A percentile compares a stretch with the other conserved stretches of the same genome.
phyloP scores from a whole-genome alignment of 176 grass and related monocot genomes.

The Pharus latifolius region DNA sequence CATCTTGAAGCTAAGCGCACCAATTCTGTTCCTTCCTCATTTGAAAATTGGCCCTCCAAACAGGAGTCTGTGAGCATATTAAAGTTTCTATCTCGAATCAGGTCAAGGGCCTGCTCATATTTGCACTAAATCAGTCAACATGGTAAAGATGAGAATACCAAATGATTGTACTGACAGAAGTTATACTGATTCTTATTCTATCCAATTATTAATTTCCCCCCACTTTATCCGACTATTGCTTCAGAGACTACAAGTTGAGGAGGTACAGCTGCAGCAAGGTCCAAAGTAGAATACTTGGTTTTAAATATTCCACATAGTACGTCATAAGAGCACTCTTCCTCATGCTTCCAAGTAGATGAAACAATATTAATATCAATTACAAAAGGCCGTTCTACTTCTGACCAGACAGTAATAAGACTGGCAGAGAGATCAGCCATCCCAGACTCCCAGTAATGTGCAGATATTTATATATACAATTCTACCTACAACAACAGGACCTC shows the following conservation, averaged over 20 bases:
- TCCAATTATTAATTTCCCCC: neutral
- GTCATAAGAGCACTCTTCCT: neutral
- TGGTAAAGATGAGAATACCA: neutral
- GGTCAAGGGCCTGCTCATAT: constrained; percentile 76
- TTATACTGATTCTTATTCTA: neutral
- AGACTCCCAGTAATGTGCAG: neutral
- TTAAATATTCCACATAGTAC: neutral
- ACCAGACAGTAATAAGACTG: neutral
- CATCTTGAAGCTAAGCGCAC: constrained; percentile 96
- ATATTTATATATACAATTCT: neutral
- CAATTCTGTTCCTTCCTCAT: constrained; percentile 93
- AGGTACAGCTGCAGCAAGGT: neutral
- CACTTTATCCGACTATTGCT: neutral
- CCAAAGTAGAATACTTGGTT: neutral
- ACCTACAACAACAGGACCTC: neutral
- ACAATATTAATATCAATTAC: neutral
- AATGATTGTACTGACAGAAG: neutral
- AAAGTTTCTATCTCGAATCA: constrained; percentile 94
- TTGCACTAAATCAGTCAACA: neutral
- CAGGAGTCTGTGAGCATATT: constrained; percentile 95
- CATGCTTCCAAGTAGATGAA: neutral
- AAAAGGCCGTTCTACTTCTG: neutral
- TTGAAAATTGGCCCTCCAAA: constrained; percentile 94
- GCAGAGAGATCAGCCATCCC: neutral
- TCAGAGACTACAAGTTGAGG: neutral